Conservation (phyloP, 1,139 yeast species). For the Geotrichum cucujoidarum region DNA sequence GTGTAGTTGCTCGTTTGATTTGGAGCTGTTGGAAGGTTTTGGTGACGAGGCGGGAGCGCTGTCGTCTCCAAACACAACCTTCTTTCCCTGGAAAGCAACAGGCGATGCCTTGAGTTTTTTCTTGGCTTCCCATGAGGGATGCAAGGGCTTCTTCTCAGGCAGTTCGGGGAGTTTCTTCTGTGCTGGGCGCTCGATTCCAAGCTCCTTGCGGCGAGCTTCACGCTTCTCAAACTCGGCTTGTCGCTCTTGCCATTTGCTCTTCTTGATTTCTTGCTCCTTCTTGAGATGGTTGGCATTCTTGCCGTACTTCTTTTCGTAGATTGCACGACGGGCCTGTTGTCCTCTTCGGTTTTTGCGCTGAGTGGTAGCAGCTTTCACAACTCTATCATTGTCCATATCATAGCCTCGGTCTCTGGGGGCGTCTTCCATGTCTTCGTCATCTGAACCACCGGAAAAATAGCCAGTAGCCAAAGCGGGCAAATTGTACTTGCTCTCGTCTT, state of each 20-base stretch:
- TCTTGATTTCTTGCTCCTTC: conserved; percentile 51
- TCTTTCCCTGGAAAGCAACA: conserved; percentile 76
- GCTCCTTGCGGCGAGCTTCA: conserved; percentile 46
- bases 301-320: conserved; percentile 92
- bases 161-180: conserved; percentile 13
- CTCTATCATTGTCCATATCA: conserved; percentile 53
- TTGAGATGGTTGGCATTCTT: conserved; percentile 74
- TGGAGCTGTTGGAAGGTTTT: neutral
- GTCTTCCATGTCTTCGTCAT: conserved; percentile 45
- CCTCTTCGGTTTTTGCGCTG: conserved; percentile 84
- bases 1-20: conserved; percentile 46
- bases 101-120: conserved; percentile 53
- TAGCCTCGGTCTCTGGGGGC: conserved; percentile 24
- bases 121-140: conserved; percentile 97
- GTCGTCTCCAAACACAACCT: conserved; percentile 51
- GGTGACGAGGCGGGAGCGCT: no score
- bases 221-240: conserved; percentile 65
- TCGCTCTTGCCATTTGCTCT: conserved; percentile 48
- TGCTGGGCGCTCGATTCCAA: conserved; percentile 30
- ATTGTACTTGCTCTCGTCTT: conserved; percentile 33
- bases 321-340: conserved; percentile 92
- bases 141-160: conserved; percentile 41
- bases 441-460: conserved; percentile 73
- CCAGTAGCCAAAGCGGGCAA: conserved; percentile 75
- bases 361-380: conserved; percentile 53